Percentiles rank a stretch among this genome's conserved stretches.
Evolutionary conservation across 176 grass and related monocot genomes (phyloP).

Genomic region (Phyllostachys edulis): DNA sequence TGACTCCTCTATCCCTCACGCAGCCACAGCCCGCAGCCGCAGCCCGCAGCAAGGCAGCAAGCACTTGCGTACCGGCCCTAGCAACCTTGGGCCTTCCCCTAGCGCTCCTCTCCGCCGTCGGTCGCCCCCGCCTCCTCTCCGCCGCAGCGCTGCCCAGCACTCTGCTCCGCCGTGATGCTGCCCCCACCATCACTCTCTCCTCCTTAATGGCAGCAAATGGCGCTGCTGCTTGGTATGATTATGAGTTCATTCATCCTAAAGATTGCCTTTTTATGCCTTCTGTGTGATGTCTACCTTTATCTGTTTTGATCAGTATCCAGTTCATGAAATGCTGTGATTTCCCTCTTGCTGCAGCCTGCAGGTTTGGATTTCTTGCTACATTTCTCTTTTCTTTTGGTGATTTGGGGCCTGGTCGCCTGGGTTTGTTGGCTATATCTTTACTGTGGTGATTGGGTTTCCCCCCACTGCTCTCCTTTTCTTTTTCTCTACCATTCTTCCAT

Average conservation of each 20-base stretch:
- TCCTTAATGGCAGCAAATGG: background rate
- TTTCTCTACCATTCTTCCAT: constrained; percentile 19
- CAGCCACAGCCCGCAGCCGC: too few species aligned
- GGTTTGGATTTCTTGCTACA: constrained; percentile 32
- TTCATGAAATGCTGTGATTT: constrained; percentile 27
- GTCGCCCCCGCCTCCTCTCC: too few species aligned
- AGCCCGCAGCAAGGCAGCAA: too few species aligned
- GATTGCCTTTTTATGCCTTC: background rate
- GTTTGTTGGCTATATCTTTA: constrained; percentile 16
- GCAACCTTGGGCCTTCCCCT: too few species aligned
- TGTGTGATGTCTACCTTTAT: background rate
- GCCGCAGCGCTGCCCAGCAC: too few species aligned
- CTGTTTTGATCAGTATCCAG: background rate
- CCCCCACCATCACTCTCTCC: background rate
- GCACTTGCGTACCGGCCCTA: too few species aligned
- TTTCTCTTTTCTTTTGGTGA: constrained; percentile 25
- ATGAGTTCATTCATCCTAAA: background rate
- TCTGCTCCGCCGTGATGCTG: too few species aligned
- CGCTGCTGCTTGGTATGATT: constrained; percentile 19
- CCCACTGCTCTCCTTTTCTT: constrained; percentile 13
- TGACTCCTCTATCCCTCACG: too few species aligned
- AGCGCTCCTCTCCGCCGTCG: too few species aligned
- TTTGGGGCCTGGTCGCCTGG: background rate
- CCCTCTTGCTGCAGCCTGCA: constrained; percentile 14
- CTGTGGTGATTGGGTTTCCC: background rate